phyloP scores from a whole-genome alignment of 257 asterid species.

The Forsythia viridissima region DNA sequence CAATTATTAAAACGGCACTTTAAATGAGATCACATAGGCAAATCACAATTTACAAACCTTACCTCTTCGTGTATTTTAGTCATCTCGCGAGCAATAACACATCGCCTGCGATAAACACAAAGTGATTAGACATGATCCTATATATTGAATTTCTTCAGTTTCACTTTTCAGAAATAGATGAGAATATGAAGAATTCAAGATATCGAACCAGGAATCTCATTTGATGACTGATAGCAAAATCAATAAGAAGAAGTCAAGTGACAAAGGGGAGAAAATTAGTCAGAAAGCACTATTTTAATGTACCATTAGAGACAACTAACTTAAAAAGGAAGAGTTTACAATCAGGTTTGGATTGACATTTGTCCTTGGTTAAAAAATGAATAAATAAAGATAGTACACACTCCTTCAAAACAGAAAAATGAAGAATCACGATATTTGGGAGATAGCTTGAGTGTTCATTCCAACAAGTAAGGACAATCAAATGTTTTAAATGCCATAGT shows the following conservation, averaged over 20 bases:
- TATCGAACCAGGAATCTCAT: slow-evolving; percentile 2
- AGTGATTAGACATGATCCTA: slow-evolving; percentile 6
- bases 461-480: not conserved
- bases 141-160: not conserved
- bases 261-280: not conserved
- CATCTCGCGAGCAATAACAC: slow-evolving; percentile 96
- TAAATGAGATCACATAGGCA: slow-evolving; percentile 13
- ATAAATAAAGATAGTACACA: not conserved
- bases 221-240: not conserved
- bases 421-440: not conserved
- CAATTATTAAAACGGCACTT: not conserved
- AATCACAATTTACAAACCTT: slow-evolving; percentile 23
- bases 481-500: not conserved
- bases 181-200: not conserved
- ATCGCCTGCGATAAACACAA: slow-evolving; percentile 54
- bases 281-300: not conserved
- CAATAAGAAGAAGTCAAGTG: not conserved
- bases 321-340: not conserved
- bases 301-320: not conserved
- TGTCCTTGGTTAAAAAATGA: not conserved
- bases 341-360: slow-evolving; percentile 6
- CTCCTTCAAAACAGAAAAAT: not conserved
- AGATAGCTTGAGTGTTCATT: not conserved
- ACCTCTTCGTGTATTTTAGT: slow-evolving; percentile 96
- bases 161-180: not conserved